Evolutionary conservation across 2,329 filamentous ascomycete species (phyloP), one percentile per base, ranked within the genome.

Genomic region (Triangularia setosa): DNA sequence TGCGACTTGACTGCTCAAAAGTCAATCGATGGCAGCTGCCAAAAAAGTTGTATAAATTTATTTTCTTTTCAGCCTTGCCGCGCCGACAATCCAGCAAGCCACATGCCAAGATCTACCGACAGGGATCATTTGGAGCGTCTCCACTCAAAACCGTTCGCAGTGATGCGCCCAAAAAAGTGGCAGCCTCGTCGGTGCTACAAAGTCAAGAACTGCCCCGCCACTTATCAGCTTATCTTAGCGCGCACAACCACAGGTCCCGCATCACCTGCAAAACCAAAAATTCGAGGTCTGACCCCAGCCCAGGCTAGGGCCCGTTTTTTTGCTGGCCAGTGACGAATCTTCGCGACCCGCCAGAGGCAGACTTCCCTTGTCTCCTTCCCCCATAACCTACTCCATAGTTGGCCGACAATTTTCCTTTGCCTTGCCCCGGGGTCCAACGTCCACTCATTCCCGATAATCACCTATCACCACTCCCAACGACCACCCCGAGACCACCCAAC

Each of bases 171-270:
- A 27, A 9, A n/a, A 12, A 25, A 24, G 2, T 25, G 11, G 30
- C 60, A 73, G 68, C 69, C 67, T 70, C 58, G 66, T 40, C 25
- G 27, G 35, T 21, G 35, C 58, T 48, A 1, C 60, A 65, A 18
- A 44, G 35, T 44, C n/a, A 48, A 48, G 40, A 48, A 21, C 40
- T 60, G 65, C 60, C 60, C 63, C 24, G 48, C 56, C 58, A 28
- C 73, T 78, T 79, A 78, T 79, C 77, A 64, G 60, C 73, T 81
- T 83, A 82, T 82, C 81, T 81, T 83, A 82, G 80, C 79, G 81
- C 80, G 79, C 81, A 83, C 81, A 83, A 82, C 78, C 79, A 48
- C 64, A 75, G 76, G 75, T 73, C 76, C 78, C 76, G 75, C 76
- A 76, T 76, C 67, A 74, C 56, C 68, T 67, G 67, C 72, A 72